Conservation (phyloP, 257 asterid species). For the Solanum virginianum region DNA sequence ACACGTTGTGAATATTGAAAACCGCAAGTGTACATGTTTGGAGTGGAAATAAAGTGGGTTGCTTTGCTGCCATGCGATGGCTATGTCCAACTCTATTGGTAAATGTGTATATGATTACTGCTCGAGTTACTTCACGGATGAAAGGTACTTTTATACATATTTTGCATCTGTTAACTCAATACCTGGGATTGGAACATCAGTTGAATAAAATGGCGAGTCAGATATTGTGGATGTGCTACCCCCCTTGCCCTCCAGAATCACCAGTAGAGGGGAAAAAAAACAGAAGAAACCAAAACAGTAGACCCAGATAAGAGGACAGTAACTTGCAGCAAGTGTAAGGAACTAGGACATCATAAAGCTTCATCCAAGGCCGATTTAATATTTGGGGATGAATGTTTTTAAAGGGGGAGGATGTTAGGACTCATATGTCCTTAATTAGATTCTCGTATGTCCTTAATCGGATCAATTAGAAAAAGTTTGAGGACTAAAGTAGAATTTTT, state of each 20-base stretch:
- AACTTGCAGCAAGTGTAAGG: conserved; percentile 74
- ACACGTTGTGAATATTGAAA: conserved; percentile 66
- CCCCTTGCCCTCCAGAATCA: conserved; percentile 33
- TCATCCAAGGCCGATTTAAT: conserved; percentile 80
- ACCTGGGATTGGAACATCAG: conserved; percentile 33
- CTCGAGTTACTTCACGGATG: conserved; percentile 43
- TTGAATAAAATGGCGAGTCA: conserved; percentile 18
- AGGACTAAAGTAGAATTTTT: too few relatives aligned
- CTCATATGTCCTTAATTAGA: too few relatives aligned
- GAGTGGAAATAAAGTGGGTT: conserved; percentile 55
- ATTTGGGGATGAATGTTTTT: too few relatives aligned
- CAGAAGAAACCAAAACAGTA: conserved; percentile 34
- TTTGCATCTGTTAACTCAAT: conserved; percentile 36
- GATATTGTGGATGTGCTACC: conserved; percentile 53
- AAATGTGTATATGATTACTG: conserved; percentile 51
- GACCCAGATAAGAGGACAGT: conserved; percentile 75
- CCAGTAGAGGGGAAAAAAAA: conserved; percentile 25
- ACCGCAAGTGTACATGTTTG: conserved; percentile 65
- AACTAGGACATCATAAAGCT: conserved; percentile 82
- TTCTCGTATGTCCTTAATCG: too few relatives aligned
- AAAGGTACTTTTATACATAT: conserved; percentile 43
- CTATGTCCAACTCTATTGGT: conserved; percentile 40
- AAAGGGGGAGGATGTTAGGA: too few relatives aligned
- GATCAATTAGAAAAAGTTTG: too few relatives aligned
- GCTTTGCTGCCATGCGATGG: conserved; percentile 78